Percentiles rank a stretch among this genome's conserved stretches.
phyloP scores from a whole-genome alignment of 768 basidiomycete species.

The Rhizopogon vulgaris region DNA sequence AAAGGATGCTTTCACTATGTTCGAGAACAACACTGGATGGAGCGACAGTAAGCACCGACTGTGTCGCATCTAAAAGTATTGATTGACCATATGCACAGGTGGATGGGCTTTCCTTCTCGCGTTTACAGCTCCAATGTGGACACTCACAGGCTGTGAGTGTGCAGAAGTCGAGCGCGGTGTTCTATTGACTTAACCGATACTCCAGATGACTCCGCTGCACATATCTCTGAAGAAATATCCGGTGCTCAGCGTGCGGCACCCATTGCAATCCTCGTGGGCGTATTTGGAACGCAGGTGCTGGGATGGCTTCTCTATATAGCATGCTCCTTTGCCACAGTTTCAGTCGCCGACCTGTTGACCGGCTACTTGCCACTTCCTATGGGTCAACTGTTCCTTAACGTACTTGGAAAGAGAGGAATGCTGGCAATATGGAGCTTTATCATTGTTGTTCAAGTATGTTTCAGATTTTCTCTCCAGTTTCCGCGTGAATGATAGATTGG shows the following conservation, averaged over 20 bases:
- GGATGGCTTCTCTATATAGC: conserved; percentile 66
- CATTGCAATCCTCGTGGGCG: conserved; percentile 61
- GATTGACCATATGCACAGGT: conserved; percentile 30
- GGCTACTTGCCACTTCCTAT: conserved; percentile 56
- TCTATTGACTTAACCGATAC: not conserved
- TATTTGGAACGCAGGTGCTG: conserved; percentile 49
- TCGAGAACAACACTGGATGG: conserved; percentile 72
- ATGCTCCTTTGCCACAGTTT: conserved; percentile 57
- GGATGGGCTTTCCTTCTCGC: conserved; percentile 71
- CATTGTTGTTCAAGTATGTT: conserved; percentile 50
- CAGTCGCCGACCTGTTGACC: conserved; percentile 43
- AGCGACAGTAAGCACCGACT: conserved; percentile 38
- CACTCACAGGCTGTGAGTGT: conserved; percentile 63
- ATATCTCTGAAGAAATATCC: conserved; percentile 67
- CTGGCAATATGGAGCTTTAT: conserved; percentile 66
- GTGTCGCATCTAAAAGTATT: not conserved
- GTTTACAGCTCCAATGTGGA: conserved; percentile 77
- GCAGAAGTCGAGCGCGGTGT: not conserved
- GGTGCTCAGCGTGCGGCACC: conserved; percentile 61
- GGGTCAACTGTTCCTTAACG: conserved; percentile 65
- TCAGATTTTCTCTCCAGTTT: too few species aligned
- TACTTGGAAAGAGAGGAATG: conserved; percentile 66
- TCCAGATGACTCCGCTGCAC: conserved; percentile 69
- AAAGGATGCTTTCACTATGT: conserved; percentile 59
- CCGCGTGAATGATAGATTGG: not conserved